These are phyloP conservation scores for Keqinozyma sinolaborantium DNA, from an alignment of 1,139 yeast genomes.

Conservation along the genomic window DNA sequence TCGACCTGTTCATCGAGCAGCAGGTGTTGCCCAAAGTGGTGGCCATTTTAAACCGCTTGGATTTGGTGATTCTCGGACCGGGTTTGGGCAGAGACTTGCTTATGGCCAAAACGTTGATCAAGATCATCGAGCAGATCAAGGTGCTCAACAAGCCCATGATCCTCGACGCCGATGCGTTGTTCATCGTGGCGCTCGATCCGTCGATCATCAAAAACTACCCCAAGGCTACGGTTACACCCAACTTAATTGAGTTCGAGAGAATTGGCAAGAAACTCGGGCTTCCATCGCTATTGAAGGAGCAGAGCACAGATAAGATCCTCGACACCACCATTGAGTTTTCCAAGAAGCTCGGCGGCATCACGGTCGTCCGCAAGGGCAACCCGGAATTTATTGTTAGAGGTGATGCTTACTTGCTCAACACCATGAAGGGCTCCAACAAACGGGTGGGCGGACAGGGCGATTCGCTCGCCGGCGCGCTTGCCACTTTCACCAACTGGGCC, in stretches of 20 bases:
- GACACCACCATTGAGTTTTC: conserved; percentile 47
- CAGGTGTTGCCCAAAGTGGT: conserved; percentile 54
- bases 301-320: conserved; percentile 16
- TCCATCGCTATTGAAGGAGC: conserved; percentile 23
- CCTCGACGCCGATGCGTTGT: conserved; percentile 88
- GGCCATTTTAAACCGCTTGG: conserved; percentile 59
- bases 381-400: conserved; percentile 61
- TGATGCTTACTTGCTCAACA: conserved; percentile 33
- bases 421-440: conserved; percentile 53
- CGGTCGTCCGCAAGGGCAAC: conserved; percentile 70
- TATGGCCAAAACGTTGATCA: conserved; percentile 59
- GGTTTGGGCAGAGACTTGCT: conserved; percentile 83
- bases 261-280: conserved; percentile 46
- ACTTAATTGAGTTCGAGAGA: conserved; percentile 78
- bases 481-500: conserved; percentile 41
- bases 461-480: conserved; percentile 42
- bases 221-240: conserved; percentile 78
- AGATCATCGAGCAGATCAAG: conserved; percentile 56
- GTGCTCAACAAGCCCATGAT: conserved; percentile 60
- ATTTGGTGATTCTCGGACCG: conserved; percentile 86
- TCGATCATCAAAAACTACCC: conserved; percentile 45
- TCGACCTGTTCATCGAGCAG: conserved; percentile 32
- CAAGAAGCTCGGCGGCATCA: conserved; percentile 53
- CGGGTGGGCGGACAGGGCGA: conserved; percentile 51
- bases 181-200: conserved; percentile 55